Conservation (phyloP, 1,284 basidiomycete genomes). For the Mixia osmundae region DNA sequence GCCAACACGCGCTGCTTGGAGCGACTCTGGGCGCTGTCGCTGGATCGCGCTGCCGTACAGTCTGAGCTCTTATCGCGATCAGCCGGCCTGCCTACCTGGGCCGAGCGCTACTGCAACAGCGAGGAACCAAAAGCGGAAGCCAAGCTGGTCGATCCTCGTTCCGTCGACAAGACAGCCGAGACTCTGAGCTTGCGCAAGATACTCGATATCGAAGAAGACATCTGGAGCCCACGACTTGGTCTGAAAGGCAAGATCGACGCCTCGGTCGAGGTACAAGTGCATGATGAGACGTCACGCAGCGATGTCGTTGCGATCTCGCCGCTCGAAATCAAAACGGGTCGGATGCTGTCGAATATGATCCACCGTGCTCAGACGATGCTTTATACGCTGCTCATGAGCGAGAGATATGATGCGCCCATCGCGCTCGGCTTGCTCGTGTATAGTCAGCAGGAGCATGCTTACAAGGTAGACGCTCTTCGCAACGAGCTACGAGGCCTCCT, state of each 20-base stretch:
- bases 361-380: constrained; percentile 96
- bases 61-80: background rate
- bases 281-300: constrained; percentile 19
- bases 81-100: constrained; percentile 35
- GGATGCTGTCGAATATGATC: constrained; percentile 50
- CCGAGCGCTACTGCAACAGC: constrained; percentile 37
- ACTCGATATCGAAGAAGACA: constrained; percentile 84
- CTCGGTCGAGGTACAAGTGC: constrained; percentile 31
- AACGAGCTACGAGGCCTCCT: constrained; percentile 72
- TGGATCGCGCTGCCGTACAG: background rate
- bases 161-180: constrained; percentile 25
- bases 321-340: constrained; percentile 90
- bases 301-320: constrained; percentile 33
- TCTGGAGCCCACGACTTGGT: constrained; percentile 86
- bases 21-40: constrained; percentile 6
- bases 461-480: constrained; percentile 46
- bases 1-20: constrained; percentile 14
- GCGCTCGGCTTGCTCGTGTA: constrained; percentile 69
- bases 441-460: constrained; percentile 66
- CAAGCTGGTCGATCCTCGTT: constrained; percentile 32
- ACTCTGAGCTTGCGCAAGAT: constrained; percentile 46
- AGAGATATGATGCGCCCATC: constrained; percentile 44
- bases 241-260: constrained; percentile 92
- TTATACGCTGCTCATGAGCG: constrained; percentile 74
- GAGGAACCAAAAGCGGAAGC: constrained; percentile 26